Evolutionary conservation across 2,329 filamentous ascomycete species (phyloP), one percentile per base, ranked within the genome.

Genomic region (Kalmusia sp.): DNA sequence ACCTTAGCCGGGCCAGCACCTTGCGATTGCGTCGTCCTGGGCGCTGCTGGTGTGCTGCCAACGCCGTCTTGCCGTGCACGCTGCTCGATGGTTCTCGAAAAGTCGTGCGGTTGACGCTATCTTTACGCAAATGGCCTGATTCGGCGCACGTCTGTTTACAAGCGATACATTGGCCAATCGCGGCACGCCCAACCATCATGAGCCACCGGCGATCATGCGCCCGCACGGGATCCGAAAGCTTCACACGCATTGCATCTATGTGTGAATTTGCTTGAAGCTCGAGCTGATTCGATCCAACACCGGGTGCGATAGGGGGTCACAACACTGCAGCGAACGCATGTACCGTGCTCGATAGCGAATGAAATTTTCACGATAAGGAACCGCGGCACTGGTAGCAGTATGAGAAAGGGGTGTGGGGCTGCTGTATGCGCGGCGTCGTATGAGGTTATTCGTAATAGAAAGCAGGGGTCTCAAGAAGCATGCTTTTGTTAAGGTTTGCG

Each of bases 81-180:
- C 43, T 37, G 30, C 43, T 47, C 28, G 47, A 41, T 30, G 12
- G 19, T 41, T 40, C 27, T 35, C 21, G 37, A 27, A n/a, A 48
- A 39, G 34, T 15, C n/a, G 46, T 15, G 34, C 25, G 21, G 17
- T 33, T 15, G 46, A 34, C 27, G 47, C 46, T 33, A 49, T 34
- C 37, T 4, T 8, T 49, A 12, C 46, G 27, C 12, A 39, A 17
- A n/a, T 17, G 46, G 25, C 25, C 46, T 30, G 35, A 39, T 45
- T 45, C n/a, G n/a, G 46, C 24, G 8, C 2, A 11, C 22, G 30
- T 8, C 14, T 12, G n/a, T 5, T 17, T 6, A 17, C 4, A 47
- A 12, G 21, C 30, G 21, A 27, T 14, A 25, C 47, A 41, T 49
- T 49, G 37, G 37, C 27, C 47, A 33, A 41, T 34, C 15, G 28